Evolutionary conservation across 345 rosid species (phyloP), one percentile per base, ranked within the genome.

Genomic region (Odontarrhena argentea): DNA sequence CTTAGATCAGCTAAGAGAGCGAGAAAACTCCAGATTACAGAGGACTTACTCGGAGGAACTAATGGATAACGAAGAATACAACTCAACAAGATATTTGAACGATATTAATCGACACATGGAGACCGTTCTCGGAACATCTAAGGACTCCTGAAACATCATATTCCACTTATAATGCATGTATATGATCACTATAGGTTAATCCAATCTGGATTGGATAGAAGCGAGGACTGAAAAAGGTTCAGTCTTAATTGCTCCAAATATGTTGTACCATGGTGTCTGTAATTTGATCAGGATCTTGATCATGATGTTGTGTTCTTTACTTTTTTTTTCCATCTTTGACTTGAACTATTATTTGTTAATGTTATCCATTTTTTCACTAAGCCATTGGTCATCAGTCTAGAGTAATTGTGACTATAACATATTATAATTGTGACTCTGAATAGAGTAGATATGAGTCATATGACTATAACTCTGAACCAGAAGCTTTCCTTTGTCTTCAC

Each of bases 21-120:
- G 49, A 14, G 76, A 71, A 45, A 74, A 44, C 25, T 46, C 84
- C 0, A 51, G 70, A 13, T 75, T 77, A 14, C 84, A 63, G 63
- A 82, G 95, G 67, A 85, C 87, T 26, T 86, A 79, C 83, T 91
- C 92, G 0, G 91, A 81, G 63, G 91, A 94, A 74, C 80, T 88
- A 18, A 38, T 77, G 11, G 84, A 84, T 43, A 84, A 86, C 6
- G 87, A 85, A 50, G 99, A 88, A 63, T 83, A 85, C 83, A 88
- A 85, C 67, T 77, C 95, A 3, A 80, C 85, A 22, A 82, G 81
- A 78, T 78, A 81, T 57, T 68, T 83, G 43, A 81, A 48, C 38
- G 89, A 87, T 74, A 68, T 80, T 65, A 78, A 80, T 63, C 70
- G 62, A 63, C 85, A 84, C n/a, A 80, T 83, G 92, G 86, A 86